phyloP scores from a whole-genome alignment of 1,284 basidiomycete species.

The Leucoagaricus sp. region DNA sequence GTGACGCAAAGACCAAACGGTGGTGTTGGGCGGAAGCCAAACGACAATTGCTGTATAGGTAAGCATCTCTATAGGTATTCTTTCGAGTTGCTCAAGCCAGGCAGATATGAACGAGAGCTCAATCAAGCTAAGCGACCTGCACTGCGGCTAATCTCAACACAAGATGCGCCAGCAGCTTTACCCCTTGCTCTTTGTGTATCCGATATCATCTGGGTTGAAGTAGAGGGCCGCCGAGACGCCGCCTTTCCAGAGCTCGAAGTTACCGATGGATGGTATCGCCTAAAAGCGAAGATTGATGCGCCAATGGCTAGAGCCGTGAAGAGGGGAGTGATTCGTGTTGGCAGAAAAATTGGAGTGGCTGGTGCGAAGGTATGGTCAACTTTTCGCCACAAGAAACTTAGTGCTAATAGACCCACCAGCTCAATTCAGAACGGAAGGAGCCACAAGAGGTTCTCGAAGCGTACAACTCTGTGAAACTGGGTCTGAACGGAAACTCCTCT shows the following conservation, averaged over 20 bases:
- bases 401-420: slow-evolving; percentile 40
- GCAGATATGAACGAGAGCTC: slow-evolving; percentile 89
- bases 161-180: slow-evolving; percentile 68
- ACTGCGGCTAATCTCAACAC: slow-evolving; percentile 75
- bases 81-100: neutral
- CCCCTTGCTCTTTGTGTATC: slow-evolving; percentile 89
- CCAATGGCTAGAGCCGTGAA: slow-evolving; percentile 72
- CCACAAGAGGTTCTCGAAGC: slow-evolving; percentile 85
- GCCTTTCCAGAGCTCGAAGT: slow-evolving; percentile 72
- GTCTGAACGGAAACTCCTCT: slow-evolving; percentile 82
- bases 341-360: slow-evolving; percentile 81
- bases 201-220: slow-evolving; percentile 56
- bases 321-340: slow-evolving; percentile 68
- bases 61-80: slow-evolving; percentile 20
- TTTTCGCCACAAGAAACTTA: neutral
- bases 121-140: slow-evolving; percentile 80
- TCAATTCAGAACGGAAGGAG: slow-evolving; percentile 72
- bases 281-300: slow-evolving; percentile 77
- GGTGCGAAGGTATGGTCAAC: slow-evolving; percentile 67
- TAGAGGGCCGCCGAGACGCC: slow-evolving; percentile 40
- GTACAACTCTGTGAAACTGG: slow-evolving; percentile 66
- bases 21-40: slow-evolving; percentile 86
- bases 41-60: slow-evolving; percentile 87
- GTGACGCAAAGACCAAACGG: slow-evolving; percentile 43
- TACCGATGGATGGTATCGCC: slow-evolving; percentile 95